These are phyloP conservation scores for Drechslera avenae DNA, from an alignment of 2,329 filamentous ascomycete species.

Conservation along the genomic window DNA sequence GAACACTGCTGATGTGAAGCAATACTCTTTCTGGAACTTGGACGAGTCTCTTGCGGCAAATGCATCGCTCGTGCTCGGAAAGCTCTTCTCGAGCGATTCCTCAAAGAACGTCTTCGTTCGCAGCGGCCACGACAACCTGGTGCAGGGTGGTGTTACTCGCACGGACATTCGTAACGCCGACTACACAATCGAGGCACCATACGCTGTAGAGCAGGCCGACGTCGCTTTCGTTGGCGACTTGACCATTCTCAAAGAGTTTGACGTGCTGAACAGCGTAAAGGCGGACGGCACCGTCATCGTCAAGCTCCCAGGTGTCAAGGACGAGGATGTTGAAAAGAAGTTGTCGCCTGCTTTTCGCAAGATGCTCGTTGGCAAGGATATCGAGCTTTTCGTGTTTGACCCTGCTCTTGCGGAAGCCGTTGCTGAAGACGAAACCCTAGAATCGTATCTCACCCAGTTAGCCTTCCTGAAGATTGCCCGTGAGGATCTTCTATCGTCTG, in stretches of 20 bases:
- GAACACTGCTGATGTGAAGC: conserved; percentile 65
- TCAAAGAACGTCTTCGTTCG: conserved; percentile 65
- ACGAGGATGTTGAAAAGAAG: conserved; percentile 88
- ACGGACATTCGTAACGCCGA: conserved; percentile 84
- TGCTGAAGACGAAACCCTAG: conserved; percentile 65
- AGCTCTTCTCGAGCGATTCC: conserved; percentile 65
- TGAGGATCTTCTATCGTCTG: conserved; percentile 66
- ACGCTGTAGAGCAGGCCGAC: conserved; percentile 78
- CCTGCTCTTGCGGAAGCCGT: conserved; percentile 69
- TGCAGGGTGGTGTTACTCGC: conserved; percentile 77
- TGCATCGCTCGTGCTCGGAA: conserved; percentile 66
- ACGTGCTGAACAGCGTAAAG: conserved; percentile 73
- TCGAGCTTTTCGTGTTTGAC: conserved; percentile 78
- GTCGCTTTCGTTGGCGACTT: conserved; percentile 78
- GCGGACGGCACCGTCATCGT: conserved; percentile 74
- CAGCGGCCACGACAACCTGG: conserved; percentile 65
- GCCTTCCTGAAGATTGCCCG: conserved; percentile 81
- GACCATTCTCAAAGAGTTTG: conserved; percentile 77
- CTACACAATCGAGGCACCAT: conserved; percentile 83
- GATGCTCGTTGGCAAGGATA: conserved; percentile 69
- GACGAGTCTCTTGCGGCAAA: conserved; percentile 72
- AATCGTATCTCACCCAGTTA: conserved; percentile 74
- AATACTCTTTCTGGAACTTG: conserved; percentile 93
- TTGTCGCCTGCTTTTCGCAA: conserved; percentile 74
- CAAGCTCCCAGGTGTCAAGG: conserved; percentile 77